phyloP scores from a whole-genome alignment of 371 early-diverging fungal genomes.

The Mucor mucedo region DNA sequence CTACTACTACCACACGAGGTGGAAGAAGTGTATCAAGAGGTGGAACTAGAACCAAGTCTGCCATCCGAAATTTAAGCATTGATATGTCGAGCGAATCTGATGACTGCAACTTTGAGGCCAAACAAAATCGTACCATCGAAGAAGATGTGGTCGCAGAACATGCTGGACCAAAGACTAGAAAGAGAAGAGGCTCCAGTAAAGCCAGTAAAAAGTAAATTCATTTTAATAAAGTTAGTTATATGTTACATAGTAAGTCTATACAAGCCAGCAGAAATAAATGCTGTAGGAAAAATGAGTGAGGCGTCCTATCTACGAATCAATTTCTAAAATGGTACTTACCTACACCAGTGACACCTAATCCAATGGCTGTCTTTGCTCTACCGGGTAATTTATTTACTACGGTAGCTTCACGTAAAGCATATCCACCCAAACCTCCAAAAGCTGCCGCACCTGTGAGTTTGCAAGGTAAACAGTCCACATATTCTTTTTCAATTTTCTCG shows the following conservation, averaged over 20 bases:
- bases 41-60: constrained; percentile 3
- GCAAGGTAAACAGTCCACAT: constrained; percentile 50
- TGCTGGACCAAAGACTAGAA: constrained; percentile 2
- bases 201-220: constrained; percentile 7
- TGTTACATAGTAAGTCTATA: constrained; percentile 42
- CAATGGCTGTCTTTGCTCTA: constrained; percentile 42
- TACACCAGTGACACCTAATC: constrained; percentile 49
- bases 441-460: constrained; percentile 47
- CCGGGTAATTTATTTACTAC: constrained; percentile 42
- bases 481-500: constrained; percentile 11
- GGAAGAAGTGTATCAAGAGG: constrained; percentile 14
- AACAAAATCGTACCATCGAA: constrained; percentile 16
- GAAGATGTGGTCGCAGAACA: constrained; percentile 25
- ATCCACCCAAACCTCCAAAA: constrained; percentile 47
- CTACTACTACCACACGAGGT: background rate
- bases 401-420: constrained; percentile 45
- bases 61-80: constrained; percentile 1
- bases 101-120: background rate
- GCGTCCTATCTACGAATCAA: background rate
- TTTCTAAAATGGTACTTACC: constrained; percentile 26
- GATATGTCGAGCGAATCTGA: background rate
- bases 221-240: background rate
- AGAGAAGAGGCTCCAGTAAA: constrained; percentile 22
- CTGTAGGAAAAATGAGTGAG: constrained; percentile 14
- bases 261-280: constrained; percentile 51